A percentile compares a stretch with the other conserved stretches of the same genome.
Evolutionary conservation across 2,329 filamentous ascomycete genomes (phyloP).

Genomic region (Pezicula radicicola): DNA sequence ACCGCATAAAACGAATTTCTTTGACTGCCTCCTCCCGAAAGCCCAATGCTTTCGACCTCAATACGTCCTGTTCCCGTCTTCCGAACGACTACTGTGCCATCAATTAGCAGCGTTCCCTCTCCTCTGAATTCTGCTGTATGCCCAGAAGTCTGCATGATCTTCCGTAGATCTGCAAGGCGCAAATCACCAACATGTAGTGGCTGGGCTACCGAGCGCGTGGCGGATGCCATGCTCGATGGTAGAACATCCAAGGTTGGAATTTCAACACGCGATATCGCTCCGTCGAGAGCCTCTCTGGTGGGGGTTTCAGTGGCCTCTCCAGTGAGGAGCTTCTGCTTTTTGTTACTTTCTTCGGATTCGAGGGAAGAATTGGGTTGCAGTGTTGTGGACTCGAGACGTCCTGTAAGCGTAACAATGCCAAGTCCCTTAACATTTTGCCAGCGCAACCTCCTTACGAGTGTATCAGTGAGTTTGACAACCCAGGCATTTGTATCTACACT

Average conservation of each 20-base stretch:
- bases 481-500: constrained; percentile 98
- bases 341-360: constrained; percentile 38
- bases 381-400: constrained; percentile 56
- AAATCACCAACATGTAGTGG: constrained; percentile 94
- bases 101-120: constrained; percentile 87
- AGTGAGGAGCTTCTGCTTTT: constrained; percentile 39
- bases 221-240: constrained; percentile 60
- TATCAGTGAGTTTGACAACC: constrained; percentile 85
- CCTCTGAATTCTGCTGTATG: constrained; percentile 91
- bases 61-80: constrained; percentile 86
- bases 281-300: constrained; percentile 14
- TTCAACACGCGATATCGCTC: constrained; percentile 9
- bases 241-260: constrained; percentile 42
- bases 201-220: constrained; percentile 73
- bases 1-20: constrained; percentile 80
- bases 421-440: constrained; percentile 94
- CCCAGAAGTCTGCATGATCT: constrained; percentile 76
- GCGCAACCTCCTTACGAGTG: constrained; percentile 79
- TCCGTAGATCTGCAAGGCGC: constrained; percentile 80
- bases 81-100: constrained; percentile 81
- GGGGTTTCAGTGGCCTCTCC: constrained; percentile 35
- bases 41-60: constrained; percentile 77
- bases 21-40: constrained; percentile 40
- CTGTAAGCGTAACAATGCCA: constrained; percentile 90
- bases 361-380: constrained; percentile 33